phyloP scores from a whole-genome alignment of 768 basidiomycete genomes.

The Phanerochaete carnosa region DNA sequence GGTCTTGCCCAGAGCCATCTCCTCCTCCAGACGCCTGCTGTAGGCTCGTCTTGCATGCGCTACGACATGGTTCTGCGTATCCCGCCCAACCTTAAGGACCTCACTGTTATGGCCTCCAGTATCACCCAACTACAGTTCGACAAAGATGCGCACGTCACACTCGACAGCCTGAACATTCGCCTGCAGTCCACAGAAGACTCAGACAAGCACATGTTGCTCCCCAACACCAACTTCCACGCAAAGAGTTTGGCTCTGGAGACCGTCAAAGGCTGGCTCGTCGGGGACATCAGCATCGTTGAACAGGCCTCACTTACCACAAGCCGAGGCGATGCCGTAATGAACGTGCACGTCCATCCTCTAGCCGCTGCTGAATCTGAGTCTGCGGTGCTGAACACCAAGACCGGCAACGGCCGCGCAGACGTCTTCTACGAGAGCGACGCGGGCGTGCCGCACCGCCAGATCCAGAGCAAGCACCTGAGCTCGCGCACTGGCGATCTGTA shows the following conservation, averaged over 20 bases:
- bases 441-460: constrained; percentile 41
- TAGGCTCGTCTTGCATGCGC: constrained; percentile 41
- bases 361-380: constrained; percentile 28
- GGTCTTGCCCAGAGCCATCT: constrained; percentile 34
- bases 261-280: constrained; percentile 57
- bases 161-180: constrained; percentile 41
- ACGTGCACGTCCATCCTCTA: constrained; percentile 44
- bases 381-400: constrained; percentile 42
- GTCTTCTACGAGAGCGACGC: constrained; percentile 41
- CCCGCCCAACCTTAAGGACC: constrained; percentile 46
- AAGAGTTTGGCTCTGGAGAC: constrained; percentile 41
- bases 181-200: constrained; percentile 34
- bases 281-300: constrained; percentile 46
- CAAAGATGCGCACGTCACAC: constrained; percentile 35
- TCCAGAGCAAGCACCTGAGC: constrained; percentile 42
- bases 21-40: constrained; percentile 35
- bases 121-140: constrained; percentile 49
- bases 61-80: constrained; percentile 52
- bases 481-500: constrained; percentile 46
- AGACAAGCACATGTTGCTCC: constrained; percentile 44
- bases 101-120: constrained; percentile 43
- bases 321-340: constrained; percentile 46
- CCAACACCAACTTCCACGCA: constrained; percentile 38
- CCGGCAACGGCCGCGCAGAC: constrained; percentile 53
- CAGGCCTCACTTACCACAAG: constrained; percentile 43